These are phyloP conservation scores for Chiua virens DNA, from an alignment of 768 basidiomycete species.

Conservation along the genomic window DNA sequence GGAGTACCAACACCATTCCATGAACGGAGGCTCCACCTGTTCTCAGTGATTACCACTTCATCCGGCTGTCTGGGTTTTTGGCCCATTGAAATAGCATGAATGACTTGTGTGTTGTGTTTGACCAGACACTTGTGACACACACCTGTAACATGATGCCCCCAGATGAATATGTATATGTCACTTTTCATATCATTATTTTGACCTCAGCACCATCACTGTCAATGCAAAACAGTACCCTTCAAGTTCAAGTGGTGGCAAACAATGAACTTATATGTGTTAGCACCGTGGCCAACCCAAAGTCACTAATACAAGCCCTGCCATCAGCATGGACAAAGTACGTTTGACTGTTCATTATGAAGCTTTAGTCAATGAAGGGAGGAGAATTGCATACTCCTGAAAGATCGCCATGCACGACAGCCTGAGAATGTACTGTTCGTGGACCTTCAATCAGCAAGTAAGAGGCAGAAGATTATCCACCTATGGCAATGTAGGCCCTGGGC, in stretches of 20 bases:
- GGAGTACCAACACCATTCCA: not conserved
- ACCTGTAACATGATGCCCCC: conserved; percentile 14
- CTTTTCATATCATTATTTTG: not conserved
- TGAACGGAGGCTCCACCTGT: not conserved
- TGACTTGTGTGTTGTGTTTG: conserved; percentile 2
- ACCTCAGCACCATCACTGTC: not conserved
- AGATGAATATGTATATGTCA: conserved; percentile 9
- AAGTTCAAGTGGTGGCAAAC: not conserved
- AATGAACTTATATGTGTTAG: not conserved
- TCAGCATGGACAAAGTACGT: not conserved
- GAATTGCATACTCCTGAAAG: not conserved
- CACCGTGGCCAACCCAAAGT: conserved; percentile 8
- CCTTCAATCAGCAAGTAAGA: not conserved
- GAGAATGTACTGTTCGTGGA: not conserved
- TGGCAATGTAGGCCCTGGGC: not conserved
- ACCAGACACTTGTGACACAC: not conserved
- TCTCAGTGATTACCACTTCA: not conserved
- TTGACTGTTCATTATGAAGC: not conserved
- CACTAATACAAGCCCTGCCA: not conserved
- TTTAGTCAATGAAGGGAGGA: not conserved
- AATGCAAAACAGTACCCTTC: too few species aligned
- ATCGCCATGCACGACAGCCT: not conserved
- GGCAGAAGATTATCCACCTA: not conserved
- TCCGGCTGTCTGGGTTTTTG: not conserved
- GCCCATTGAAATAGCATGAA: not conserved